Conservation (phyloP, 2,329 filamentous ascomycete genomes). For the Ambrosiella xylebori region DNA sequence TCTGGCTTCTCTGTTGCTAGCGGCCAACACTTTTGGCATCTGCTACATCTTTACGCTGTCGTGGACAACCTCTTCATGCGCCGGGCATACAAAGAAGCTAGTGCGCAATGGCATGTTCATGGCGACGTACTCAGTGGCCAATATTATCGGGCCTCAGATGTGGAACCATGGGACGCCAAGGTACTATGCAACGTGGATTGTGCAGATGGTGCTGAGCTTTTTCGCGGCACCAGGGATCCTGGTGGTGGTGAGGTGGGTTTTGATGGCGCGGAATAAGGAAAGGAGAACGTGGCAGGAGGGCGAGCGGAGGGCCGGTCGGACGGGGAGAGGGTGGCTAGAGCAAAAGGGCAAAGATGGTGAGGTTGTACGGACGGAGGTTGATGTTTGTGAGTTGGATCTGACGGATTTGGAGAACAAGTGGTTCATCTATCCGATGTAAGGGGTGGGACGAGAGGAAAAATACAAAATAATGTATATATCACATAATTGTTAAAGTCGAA, state of each 20-base stretch:
- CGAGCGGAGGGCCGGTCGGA: background rate
- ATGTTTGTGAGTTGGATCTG: slow-evolving; percentile 3
- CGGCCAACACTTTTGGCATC: slow-evolving; percentile 14
- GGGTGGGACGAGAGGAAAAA: background rate
- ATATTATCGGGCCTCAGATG: slow-evolving; percentile 23
- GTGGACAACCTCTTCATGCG: slow-evolving; percentile 22
- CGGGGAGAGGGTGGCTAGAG: background rate
- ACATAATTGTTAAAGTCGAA: background rate
- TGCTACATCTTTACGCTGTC: slow-evolving; percentile 19
- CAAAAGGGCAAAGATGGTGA: background rate
- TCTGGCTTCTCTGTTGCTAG: slow-evolving; percentile 18
- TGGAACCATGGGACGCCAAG: slow-evolving; percentile 18
- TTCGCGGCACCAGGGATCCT: background rate
- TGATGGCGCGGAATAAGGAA: background rate
- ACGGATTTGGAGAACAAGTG: slow-evolving; percentile 7
- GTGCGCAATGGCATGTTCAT: slow-evolving; percentile 25
- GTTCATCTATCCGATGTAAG: slow-evolving; percentile 7
- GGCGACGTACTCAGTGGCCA: slow-evolving; percentile 21
- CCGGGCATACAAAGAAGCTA: slow-evolving; percentile 27
- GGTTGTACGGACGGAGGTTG: background rate
- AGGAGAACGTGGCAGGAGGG: background rate
- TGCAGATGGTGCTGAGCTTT: slow-evolving; percentile 15
- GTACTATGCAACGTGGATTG: slow-evolving; percentile 17
- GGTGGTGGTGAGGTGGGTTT: background rate
- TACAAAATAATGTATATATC: background rate